A percentile compares a stretch with the other conserved stretches of the same genome.
Conservation (phyloP, 495 filamentous ascomycete species). For the Neurospora sp. region DNA sequence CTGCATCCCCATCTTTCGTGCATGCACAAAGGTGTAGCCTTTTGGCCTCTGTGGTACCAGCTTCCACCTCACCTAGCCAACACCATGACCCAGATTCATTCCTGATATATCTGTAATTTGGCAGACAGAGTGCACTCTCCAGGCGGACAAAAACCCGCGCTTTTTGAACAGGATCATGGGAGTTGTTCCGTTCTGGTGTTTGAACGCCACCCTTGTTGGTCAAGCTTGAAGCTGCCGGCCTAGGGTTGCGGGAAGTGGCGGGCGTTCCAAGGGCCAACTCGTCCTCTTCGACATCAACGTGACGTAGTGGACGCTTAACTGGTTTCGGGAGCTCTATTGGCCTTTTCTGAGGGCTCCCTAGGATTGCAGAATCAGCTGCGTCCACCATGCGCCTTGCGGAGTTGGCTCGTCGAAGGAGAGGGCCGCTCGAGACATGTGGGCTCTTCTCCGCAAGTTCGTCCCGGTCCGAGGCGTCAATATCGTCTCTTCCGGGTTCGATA, state of each 20-base stretch:
- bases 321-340: not conserved
- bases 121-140: slow-evolving; percentile 7
- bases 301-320: slow-evolving; percentile 1
- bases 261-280: not conserved
- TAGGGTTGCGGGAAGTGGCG: not conserved
- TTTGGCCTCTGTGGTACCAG: too few species aligned
- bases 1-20: too few species aligned
- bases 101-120: slow-evolving; percentile 2
- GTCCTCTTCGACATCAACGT: not conserved
- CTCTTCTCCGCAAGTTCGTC: slow-evolving; percentile 5
- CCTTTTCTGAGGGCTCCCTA: not conserved
- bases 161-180: not conserved
- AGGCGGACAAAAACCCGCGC: not conserved
- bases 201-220: not conserved
- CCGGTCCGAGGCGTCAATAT: slow-evolving; percentile 3
- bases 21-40: too few species aligned
- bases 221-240: not conserved
- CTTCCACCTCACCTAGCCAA: too few species aligned
- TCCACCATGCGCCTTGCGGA: not conserved
- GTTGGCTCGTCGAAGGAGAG: not conserved
- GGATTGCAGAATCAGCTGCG: slow-evolving; percentile 9
- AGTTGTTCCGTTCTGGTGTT: not conserved
- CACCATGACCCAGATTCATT: too few species aligned
- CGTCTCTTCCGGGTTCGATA: slow-evolving; percentile 4
- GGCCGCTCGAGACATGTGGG: not conserved